phyloP scores from a whole-genome alignment of 1,284 basidiomycete genomes.

The Sanguinoderma infundibulare region DNA sequence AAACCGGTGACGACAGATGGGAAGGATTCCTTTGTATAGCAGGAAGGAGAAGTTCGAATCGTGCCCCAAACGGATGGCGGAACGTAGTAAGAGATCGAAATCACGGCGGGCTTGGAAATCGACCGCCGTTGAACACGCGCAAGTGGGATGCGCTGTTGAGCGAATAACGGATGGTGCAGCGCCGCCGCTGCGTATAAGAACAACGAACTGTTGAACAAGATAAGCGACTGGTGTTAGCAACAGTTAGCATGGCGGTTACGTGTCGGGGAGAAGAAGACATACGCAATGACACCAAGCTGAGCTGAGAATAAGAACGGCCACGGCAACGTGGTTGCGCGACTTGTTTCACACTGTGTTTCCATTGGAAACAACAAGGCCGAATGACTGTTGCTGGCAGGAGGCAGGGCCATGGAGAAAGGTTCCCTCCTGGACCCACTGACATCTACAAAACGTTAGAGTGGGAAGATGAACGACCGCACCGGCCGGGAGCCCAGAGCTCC shows the following conservation, averaged over 20 bases:
- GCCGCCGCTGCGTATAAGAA: not conserved
- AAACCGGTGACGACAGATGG: not conserved
- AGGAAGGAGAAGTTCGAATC: not conserved
- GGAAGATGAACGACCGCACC: not conserved
- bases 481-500: not conserved
- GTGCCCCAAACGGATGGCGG: not conserved
- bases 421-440: slow-evolving; percentile 13
- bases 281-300: not conserved
- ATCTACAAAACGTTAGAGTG: slow-evolving; percentile 10
- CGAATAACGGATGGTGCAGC: not conserved
- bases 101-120: slow-evolving; percentile 2
- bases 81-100: not conserved
- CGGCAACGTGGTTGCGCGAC: not conserved
- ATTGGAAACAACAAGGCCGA: not conserved
- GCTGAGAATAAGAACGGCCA: not conserved
- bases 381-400: slow-evolving; percentile 3
- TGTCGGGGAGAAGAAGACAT: not conserved
- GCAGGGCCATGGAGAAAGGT: not conserved
- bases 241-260: not conserved
- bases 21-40: not conserved
- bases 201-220: not conserved
- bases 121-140: not conserved
- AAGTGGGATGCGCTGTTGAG: not conserved
- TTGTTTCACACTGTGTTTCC: not conserved
- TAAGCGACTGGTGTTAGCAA: not conserved